Base-by-base conservation (phyloP, 2,329 filamentous ascomycete genomes). In the Hirsutella rhossiliensis region DNA sequence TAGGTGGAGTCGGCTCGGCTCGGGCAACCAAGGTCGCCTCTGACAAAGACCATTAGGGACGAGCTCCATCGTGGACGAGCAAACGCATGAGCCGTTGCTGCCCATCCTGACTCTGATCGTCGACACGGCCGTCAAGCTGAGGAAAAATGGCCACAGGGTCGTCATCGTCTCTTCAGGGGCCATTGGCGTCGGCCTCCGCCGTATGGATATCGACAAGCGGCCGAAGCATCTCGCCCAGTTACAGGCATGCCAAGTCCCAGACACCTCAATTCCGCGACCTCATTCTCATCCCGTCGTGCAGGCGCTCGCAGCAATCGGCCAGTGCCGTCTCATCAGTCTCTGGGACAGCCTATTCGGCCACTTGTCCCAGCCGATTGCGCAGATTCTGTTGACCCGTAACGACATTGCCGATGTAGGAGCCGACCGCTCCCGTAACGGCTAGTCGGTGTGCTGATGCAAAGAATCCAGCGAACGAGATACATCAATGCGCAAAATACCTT, bases 41-140 rank as follows among this genome's bases (percentile, higher is more conserved):
- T 43, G 28, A 43, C 42, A 12, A 11, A 12, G 11, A 4, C 8
- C 5, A 6, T 48, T 54, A 98, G 92, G 92, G 56, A 97, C 92
- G 40, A 96, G 88, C 64, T 97, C 92, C n/a, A 97, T 98, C 54
- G 89, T 98, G 51, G 87, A 97, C 66, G 92, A 98, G 62, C 84
- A 82, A 60, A 94, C 87, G 19, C 92, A 95, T 66, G 87, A 96
- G 59, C 92, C 92, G 4, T 77, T 96, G 31, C 75, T 98, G 34
- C 92, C 89, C 5, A 94, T 88, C 53, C 71, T 98, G 45, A 89
- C 85, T 48, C 72, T 90, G 47, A 96, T 98, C 52, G 92, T 97
- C 51, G 88, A 97, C 66, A 97, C 92, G 18, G 88, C 87, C 13
- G 84, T 90, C 43, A 85, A 81, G 58, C 73, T 98, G 38, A 81